Evolutionary conservation across 768 basidiomycete species (phyloP).

Genomic region (Mycena albidolilacea): DNA sequence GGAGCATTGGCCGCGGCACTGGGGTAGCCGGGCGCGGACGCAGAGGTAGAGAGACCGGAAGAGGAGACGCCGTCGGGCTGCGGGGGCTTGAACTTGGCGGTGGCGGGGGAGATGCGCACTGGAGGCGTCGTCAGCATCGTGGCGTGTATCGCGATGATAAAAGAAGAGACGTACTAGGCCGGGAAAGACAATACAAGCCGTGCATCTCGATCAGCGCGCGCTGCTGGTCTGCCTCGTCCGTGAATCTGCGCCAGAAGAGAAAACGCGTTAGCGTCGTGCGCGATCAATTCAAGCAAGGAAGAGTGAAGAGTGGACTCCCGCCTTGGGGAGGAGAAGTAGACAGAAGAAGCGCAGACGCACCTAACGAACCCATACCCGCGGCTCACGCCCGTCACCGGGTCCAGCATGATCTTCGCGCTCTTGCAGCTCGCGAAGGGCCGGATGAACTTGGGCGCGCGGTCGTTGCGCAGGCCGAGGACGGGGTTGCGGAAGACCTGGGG

Average conservation of each 20-base stretch:
- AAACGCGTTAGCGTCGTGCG: neutral
- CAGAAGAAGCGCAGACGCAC: conserved; percentile 53
- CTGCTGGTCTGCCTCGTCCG: conserved; percentile 90
- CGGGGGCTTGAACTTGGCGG: conserved; percentile 86
- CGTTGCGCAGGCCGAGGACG: conserved; percentile 86
- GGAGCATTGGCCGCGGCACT: neutral
- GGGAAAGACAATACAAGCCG: conserved; percentile 89
- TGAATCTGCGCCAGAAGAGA: conserved; percentile 69
- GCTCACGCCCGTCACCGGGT: conserved; percentile 91
- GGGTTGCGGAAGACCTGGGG: conserved; percentile 83
- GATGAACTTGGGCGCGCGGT: conserved; percentile 91
- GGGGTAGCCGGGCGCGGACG: neutral
- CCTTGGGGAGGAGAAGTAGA: too few species aligned
- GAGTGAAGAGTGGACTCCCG: neutral
- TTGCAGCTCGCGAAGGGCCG: conserved; percentile 92
- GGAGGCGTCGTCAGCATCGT: conserved; percentile 37
- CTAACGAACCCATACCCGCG: conserved; percentile 95
- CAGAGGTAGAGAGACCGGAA: conserved; percentile 45
- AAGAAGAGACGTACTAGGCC: conserved; percentile 76
- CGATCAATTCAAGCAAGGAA: conserved; percentile 36
- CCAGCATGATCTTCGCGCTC: conserved; percentile 96
- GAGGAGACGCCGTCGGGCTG: conserved; percentile 43
- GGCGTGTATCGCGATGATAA: conserved; percentile 31
- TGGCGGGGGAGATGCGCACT: conserved; percentile 96
- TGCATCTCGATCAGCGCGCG: conserved; percentile 94